Evolutionary conservation across 805 yeast species (phyloP), one percentile per base, ranked within the genome.

Genomic region (Starmerella tilneyi): DNA sequence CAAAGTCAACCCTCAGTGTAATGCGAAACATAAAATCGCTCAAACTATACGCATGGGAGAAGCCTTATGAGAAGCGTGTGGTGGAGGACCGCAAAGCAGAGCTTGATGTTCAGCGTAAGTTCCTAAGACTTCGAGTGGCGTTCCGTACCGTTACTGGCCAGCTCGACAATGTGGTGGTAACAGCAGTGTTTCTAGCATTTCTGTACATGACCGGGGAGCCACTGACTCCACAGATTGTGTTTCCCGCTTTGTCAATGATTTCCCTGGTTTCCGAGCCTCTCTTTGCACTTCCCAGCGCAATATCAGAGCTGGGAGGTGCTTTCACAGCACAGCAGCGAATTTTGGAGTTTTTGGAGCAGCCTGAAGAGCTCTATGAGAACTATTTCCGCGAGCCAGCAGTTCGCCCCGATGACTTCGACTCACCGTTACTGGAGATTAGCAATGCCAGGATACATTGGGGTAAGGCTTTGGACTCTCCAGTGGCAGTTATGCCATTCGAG

Each of bases 31-130:
- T 88, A 61, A 88, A 85, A 64, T 84, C 96, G 8, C 70, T 92
- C 59, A 92, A 92, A 61, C 72, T 94, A 37, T 92, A 92, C 58
- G 94, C 94, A 3, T 92, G 99, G 99, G 99, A 92, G 65, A 66
- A 61, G 22, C 94, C 97, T 2, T 86, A 84, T 61, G 74, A 75
- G 58, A 73, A 71, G 29, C 81, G 80, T 56, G 69, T 92, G 48
- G 8, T 21, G 12, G 74, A 74, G 51, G 67, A 76, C 56, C 89
- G 89, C 20, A 77, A 96, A 72, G 82, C 81, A 29, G 95, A 88
- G 63, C 72, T 88, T 62, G 70, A 69, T 21, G 84, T 83, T 55
- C 71, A 85, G 64, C 69, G 76, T 48, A 68, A 65, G 43, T 73
- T 82, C 70, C 83, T 80, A 13, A 41, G 30, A 13, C 57, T 74